A percentile compares a stretch with the other conserved stretches of the same genome.
Evolutionary conservation across 2,329 filamentous ascomycete species (phyloP).

Genomic region (Colletotrichum noveboracense): DNA sequence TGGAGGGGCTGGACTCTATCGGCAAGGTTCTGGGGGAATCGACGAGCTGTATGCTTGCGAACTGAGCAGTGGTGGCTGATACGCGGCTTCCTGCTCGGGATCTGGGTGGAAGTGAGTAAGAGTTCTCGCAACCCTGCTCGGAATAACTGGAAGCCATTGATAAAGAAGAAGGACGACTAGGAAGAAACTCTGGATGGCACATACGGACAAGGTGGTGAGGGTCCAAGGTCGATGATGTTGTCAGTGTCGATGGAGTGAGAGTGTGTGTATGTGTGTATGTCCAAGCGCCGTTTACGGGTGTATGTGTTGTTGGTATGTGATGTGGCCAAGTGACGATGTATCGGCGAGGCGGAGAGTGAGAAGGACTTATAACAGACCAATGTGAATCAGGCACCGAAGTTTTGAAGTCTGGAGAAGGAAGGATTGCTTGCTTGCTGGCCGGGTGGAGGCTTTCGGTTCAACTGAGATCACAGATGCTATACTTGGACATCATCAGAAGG

Average conservation of each 20-base stretch:
- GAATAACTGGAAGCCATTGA: constrained; percentile 32
- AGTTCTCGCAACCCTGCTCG: constrained; percentile 31
- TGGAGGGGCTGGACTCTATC: constrained; percentile 26
- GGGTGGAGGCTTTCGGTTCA: constrained; percentile 21
- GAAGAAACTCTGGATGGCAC: constrained; percentile 31
- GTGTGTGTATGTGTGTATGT: not conserved
- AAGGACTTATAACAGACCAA: constrained; percentile 19
- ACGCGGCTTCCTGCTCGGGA: constrained; percentile 34
- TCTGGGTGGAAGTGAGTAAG: constrained; percentile 40
- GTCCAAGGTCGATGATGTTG: not conserved
- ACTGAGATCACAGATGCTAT: constrained; percentile 23
- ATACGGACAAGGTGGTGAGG: constrained; percentile 25
- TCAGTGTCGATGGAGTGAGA: not conserved
- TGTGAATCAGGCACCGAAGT: constrained; percentile 14
- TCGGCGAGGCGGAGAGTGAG: not conserved
- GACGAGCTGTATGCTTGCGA: constrained; percentile 29
- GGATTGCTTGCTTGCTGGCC: constrained; percentile 16
- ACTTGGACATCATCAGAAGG: constrained; percentile 25
- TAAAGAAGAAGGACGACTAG: constrained; percentile 25
- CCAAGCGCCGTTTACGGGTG: constrained; percentile 6
- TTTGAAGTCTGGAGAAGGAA: constrained; percentile 16
- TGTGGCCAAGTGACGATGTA: constrained; percentile 13
- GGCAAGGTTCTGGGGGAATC: constrained; percentile 28
- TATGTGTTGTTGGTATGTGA: constrained; percentile 2
- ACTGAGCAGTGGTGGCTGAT: constrained; percentile 31